phyloP scores from a whole-genome alignment of 1,139 yeast genomes.

The Candida tropicalis region DNA sequence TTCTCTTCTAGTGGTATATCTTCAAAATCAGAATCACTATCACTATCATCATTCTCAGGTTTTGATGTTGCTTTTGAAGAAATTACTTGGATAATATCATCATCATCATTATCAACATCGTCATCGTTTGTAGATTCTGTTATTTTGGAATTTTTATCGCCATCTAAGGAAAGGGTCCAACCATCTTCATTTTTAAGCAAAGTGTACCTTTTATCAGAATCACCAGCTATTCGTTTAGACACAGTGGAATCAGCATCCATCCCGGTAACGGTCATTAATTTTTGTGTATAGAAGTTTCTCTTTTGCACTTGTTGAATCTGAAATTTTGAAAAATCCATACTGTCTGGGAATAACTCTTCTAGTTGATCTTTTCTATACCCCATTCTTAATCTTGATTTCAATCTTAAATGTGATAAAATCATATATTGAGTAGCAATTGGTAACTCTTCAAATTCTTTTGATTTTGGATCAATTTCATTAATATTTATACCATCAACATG shows the following conservation, averaged over 20 bases:
- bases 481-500: constrained; percentile 73
- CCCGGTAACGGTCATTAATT: constrained; percentile 82
- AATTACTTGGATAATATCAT: too few relatives aligned
- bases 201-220: constrained; percentile 74
- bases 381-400: constrained; percentile 89
- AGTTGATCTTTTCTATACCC: constrained; percentile 90
- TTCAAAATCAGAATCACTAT: constrained; percentile 61
- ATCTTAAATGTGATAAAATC: constrained; percentile 77
- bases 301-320: constrained; percentile 93
- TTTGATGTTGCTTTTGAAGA: background rate
- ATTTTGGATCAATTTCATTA: constrained; percentile 69
- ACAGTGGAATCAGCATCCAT: constrained; percentile 63
- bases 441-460: constrained; percentile 61
- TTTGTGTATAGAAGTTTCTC: constrained; percentile 87
- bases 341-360: constrained; percentile 75
- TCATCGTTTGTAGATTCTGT: constrained; percentile 44
- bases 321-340: constrained; percentile 88
- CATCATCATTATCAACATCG: constrained; percentile 38
- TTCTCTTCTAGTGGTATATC: constrained; percentile 49
- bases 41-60: constrained; percentile 9
- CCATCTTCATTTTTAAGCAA: constrained; percentile 81
- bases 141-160: constrained; percentile 40
- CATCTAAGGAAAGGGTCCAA: constrained; percentile 73
- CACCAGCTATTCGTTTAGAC: constrained; percentile 78
- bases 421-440: constrained; percentile 89